These are phyloP conservation scores for Penicillium cataractarum DNA, from an alignment of 495 filamentous ascomycete genomes.

Conservation along the genomic window DNA sequence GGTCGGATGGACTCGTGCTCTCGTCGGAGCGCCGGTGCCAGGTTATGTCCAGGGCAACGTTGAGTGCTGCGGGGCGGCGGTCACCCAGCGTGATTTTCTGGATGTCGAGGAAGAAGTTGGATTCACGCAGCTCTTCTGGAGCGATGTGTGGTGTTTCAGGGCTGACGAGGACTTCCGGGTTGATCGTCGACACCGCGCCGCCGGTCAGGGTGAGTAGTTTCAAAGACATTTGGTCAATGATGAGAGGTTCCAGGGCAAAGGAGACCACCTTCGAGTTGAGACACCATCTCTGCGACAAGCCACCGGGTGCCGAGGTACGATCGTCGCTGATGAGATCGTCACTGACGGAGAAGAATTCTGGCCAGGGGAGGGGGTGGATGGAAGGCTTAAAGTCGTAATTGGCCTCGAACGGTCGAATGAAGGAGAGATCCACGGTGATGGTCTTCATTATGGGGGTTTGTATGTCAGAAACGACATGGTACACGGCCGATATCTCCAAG, in stretches of 20 bases:
- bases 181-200: conserved; percentile 51
- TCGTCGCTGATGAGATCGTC: conserved; percentile 40
- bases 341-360: conserved; percentile 73
- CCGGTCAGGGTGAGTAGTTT: conserved; percentile 58
- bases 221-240: conserved; percentile 66
- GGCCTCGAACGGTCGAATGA: conserved; percentile 84
- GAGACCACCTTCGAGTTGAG: conserved; percentile 73
- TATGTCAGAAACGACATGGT: conserved; percentile 77
- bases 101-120: conserved; percentile 69
- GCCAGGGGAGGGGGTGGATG: conserved; percentile 79
- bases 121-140: conserved; percentile 67
- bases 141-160: conserved; percentile 45
- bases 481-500: conserved; percentile 71
- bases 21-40: conserved; percentile 64
- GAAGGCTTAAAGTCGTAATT: conserved; percentile 82
- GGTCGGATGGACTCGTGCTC: conserved; percentile 8
- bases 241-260: conserved; percentile 71
- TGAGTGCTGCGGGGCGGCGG: conserved; percentile 67
- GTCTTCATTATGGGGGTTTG: conserved; percentile 83
- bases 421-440: conserved; percentile 63
- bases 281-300: conserved; percentile 80
- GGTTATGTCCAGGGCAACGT: conserved; percentile 72
- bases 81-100: conserved; percentile 81
- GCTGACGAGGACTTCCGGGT: conserved; percentile 41
- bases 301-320: conserved; percentile 45